phyloP scores from a whole-genome alignment of 163 green algal genomes.

The Coccomyxa subellipsoidea region DNA sequence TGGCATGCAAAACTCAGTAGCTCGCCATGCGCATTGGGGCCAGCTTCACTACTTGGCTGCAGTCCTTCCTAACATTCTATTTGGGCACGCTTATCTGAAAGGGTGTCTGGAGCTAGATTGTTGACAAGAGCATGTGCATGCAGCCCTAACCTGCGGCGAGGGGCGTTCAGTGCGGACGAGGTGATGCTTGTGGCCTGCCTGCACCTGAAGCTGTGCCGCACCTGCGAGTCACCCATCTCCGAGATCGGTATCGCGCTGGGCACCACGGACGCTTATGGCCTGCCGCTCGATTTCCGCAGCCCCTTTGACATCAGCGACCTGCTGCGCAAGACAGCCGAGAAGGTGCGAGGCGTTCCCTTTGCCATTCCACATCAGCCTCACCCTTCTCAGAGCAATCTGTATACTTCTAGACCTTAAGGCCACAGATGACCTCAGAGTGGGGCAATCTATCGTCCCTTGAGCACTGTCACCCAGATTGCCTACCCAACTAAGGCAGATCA shows the following conservation, averaged over 20 bases:
- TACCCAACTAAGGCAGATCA: too few species aligned
- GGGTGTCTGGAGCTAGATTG: too few species aligned
- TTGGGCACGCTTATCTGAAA: too few species aligned
- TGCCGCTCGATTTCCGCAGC: background rate
- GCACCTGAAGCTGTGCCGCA: background rate
- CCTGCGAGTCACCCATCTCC: background rate
- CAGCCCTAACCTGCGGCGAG: background rate
- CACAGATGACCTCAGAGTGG: background rate
- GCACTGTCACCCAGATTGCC: too few species aligned
- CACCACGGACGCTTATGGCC: background rate
- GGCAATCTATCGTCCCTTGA: too few species aligned
- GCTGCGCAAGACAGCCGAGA: background rate
- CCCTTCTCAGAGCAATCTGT: too few species aligned
- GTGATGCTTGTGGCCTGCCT: background rate
- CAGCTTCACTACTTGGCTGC: too few species aligned
- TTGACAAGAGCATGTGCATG: too few species aligned
- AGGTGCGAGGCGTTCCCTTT: background rate
- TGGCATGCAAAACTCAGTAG: too few species aligned
- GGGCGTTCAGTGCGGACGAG: background rate
- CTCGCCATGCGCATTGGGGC: too few species aligned
- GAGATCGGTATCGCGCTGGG: background rate
- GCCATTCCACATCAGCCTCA: background rate
- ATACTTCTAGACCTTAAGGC: background rate
- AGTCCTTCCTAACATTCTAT: too few species aligned
- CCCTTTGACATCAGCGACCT: background rate